These are phyloP conservation scores for Fusarium neocosmosporiellum DNA, from an alignment of 2,329 filamentous ascomycete species.

Conservation along the genomic window DNA sequence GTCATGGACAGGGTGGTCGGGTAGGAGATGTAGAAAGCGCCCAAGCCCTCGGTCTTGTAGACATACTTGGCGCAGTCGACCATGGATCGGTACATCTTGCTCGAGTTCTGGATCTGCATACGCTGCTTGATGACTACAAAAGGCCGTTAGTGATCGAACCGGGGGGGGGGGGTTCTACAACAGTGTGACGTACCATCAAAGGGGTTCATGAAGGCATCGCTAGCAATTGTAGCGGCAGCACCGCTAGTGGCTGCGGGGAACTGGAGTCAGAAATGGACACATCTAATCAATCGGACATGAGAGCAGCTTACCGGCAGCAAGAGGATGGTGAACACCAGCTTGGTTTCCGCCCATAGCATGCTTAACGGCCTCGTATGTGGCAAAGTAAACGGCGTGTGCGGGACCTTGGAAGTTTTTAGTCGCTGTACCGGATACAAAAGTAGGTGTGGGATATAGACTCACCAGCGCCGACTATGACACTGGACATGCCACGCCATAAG, in stretches of 20 bases:
- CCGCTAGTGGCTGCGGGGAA: conserved; percentile 80
- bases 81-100: conserved; percentile 85
- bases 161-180: not conserved
- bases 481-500: conserved; percentile 96
- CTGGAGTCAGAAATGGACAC: conserved; percentile 16
- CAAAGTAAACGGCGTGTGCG: conserved; percentile 97
- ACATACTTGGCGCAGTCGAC: conserved; percentile 88
- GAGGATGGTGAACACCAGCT: conserved; percentile 86
- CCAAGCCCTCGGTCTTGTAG: conserved; percentile 86
- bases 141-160: conserved; percentile 6
- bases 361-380: conserved; percentile 97
- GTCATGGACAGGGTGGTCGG: conserved; percentile 99
- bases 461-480: conserved; percentile 96
- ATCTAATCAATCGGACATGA: not conserved
- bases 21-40: conserved; percentile 98
- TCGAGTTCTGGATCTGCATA: conserved; percentile 98
- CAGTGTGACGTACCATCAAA: conserved; percentile 81
- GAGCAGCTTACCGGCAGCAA: conserved; percentile 81
- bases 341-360: conserved; percentile 94
- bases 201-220: conserved; percentile 98
- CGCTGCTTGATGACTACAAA: conserved; percentile 94
- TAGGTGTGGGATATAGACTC: conserved; percentile 49
- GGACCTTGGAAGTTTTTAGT: conserved; percentile 74
- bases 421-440: conserved; percentile 2
- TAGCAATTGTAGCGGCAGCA: conserved; percentile 94